A percentile compares a stretch with the other conserved stretches of the same genome.
Evolutionary conservation across 2,329 filamentous ascomycete genomes (phyloP).

Genomic region (Chaetothyriales sp.): DNA sequence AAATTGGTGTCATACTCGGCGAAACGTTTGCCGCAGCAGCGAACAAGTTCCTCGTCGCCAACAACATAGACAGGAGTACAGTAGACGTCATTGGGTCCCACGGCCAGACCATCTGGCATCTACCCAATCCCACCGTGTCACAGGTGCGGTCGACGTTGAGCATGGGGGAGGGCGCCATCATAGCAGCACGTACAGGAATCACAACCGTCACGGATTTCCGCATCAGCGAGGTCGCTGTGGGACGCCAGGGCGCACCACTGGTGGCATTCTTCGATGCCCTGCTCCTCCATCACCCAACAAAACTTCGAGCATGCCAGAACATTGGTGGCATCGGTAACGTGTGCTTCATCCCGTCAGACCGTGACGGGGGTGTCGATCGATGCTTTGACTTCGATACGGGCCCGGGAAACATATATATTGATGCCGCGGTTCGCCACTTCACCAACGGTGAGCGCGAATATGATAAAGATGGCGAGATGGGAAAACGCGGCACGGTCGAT

Average conservation of each 20-base stretch:
- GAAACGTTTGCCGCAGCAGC: constrained; percentile 41
- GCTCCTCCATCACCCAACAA: constrained; percentile 40
- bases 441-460: constrained; percentile 36
- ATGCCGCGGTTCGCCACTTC: constrained; percentile 41
- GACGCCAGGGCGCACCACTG: constrained; percentile 40
- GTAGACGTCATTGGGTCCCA: constrained; percentile 44
- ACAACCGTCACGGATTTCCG: constrained; percentile 46
- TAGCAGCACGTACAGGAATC: constrained; percentile 41
- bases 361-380: constrained; percentile 24
- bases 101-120: constrained; percentile 44
- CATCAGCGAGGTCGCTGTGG: constrained; percentile 41
- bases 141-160: constrained; percentile 36
- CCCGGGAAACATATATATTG: constrained; percentile 42
- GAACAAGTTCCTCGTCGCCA: constrained; percentile 33
- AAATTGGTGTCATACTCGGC: constrained; percentile 43
- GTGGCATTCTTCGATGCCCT: constrained; percentile 44
- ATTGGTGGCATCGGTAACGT: constrained; percentile 48
- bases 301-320: constrained; percentile 45
- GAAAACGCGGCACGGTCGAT: constrained; percentile 34
- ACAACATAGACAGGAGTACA: constrained; percentile 28
- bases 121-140: constrained; percentile 36
- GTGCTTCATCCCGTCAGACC: constrained; percentile 38
- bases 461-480: constrained; percentile 39
- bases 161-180: constrained; percentile 43
- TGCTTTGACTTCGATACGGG: constrained; percentile 42